Evolutionary conservation across 192 early-diverging fungal genomes (phyloP).

Genomic region (Coemansia sp.): DNA sequence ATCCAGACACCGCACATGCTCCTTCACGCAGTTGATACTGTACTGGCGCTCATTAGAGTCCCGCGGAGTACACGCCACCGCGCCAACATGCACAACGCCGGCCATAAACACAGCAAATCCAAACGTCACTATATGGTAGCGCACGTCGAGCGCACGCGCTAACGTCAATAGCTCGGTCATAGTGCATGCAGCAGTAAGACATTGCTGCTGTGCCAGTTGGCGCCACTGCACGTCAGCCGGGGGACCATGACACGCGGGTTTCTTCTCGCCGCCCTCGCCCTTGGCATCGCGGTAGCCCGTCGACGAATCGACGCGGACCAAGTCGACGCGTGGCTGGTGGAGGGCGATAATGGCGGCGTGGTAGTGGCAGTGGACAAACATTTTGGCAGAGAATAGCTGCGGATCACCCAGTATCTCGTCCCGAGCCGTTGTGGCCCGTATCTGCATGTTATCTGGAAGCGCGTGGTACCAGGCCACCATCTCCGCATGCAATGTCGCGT

Average conservation of each 20-base stretch:
- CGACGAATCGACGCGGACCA: slow-evolving; percentile 45
- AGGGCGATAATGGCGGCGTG: slow-evolving; percentile 55
- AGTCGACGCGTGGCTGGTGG: slow-evolving; percentile 56
- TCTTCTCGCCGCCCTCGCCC: neutral
- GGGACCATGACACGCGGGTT: neutral
- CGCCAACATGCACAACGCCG: slow-evolving; percentile 56
- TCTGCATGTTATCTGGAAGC: slow-evolving; percentile 52
- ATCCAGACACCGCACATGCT: slow-evolving; percentile 51
- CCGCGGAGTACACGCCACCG: slow-evolving; percentile 44
- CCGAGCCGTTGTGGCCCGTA: slow-evolving; percentile 17
- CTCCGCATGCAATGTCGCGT: slow-evolving; percentile 47
- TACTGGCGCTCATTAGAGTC: slow-evolving; percentile 54
- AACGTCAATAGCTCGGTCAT: slow-evolving; percentile 53
- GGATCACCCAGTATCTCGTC: slow-evolving; percentile 41
- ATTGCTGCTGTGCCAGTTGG: slow-evolving; percentile 54
- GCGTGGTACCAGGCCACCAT: slow-evolving; percentile 56
- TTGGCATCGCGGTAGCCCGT: slow-evolving; percentile 4
- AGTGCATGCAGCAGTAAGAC: slow-evolving; percentile 54
- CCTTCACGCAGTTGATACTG: slow-evolving; percentile 56
- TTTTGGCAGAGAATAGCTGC: slow-evolving; percentile 48
- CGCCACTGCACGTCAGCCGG: slow-evolving; percentile 36
- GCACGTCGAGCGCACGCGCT: slow-evolving; percentile 42
- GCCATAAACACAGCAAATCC: slow-evolving; percentile 59
- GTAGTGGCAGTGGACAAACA: slow-evolving; percentile 59
- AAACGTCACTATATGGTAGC: slow-evolving; percentile 56